Conservation (phyloP, 352 stramenopile species). For the Salisapilia sapeloensis region DNA sequence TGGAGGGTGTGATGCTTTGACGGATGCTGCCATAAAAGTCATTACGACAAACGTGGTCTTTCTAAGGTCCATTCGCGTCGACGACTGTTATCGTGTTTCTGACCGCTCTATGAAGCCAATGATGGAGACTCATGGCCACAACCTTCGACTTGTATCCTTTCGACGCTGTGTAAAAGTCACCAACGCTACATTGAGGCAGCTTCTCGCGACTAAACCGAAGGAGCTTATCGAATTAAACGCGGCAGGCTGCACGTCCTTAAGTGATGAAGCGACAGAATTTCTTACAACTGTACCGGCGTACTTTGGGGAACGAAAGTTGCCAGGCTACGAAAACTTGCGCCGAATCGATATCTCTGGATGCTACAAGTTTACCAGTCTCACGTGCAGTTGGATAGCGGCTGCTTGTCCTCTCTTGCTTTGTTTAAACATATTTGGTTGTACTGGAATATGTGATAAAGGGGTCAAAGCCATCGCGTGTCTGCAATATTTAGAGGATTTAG, state of each 20-base stretch:
- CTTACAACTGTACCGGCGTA: slow-evolving; percentile 28
- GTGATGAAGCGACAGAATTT: slow-evolving; percentile 35
- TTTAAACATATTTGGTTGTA: slow-evolving; percentile 21
- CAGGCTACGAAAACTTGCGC: slow-evolving; percentile 19
- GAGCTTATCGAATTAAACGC: slow-evolving; percentile 39
- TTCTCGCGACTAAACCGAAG: slow-evolving; percentile 25
- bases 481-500: slow-evolving; percentile 24
- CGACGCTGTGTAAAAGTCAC: slow-evolving; percentile 16
- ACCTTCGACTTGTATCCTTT: slow-evolving; percentile 23
- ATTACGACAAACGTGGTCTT: slow-evolving; percentile 17
- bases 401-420: slow-evolving; percentile 31
- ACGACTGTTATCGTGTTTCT: slow-evolving; percentile 20
- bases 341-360: slow-evolving; percentile 44
- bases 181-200: slow-evolving; percentile 18
- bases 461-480: slow-evolving; percentile 27
- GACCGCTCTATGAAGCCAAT: slow-evolving; percentile 18
- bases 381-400: slow-evolving; percentile 38
- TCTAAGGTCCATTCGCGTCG: slow-evolving; percentile 21
- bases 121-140: slow-evolving; percentile 11
- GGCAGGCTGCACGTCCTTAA: slow-evolving; percentile 24
- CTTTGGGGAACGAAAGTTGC: slow-evolving; percentile 22
- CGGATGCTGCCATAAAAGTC: slow-evolving; percentile 19
- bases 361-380: slow-evolving; percentile 22
- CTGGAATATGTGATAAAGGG: slow-evolving; percentile 38
- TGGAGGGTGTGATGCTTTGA: slow-evolving; percentile 28